Conservation (phyloP, 169 alveolate species). For the Perkinsus marinus region DNA sequence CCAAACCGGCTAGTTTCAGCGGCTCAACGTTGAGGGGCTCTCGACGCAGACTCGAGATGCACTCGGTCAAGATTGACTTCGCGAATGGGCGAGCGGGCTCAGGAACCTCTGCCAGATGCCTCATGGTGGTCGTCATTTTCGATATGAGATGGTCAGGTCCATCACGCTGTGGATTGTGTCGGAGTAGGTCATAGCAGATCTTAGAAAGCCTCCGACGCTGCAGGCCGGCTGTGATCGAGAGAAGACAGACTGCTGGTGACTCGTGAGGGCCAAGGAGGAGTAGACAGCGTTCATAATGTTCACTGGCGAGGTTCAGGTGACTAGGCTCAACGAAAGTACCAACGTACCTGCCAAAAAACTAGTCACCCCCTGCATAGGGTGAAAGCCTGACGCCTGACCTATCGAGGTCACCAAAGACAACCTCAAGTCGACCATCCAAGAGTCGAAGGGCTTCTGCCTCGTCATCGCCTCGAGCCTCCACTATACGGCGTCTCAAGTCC, state of each 20-base stretch:
- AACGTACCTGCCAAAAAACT: not conserved
- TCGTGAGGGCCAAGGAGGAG: not conserved
- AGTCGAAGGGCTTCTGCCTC: not conserved
- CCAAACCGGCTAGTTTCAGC: not conserved
- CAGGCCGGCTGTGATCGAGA: not conserved
- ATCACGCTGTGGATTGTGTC: not conserved
- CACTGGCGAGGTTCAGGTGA: not conserved
- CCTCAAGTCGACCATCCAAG: not conserved
- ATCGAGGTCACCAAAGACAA: not conserved
- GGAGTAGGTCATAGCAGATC: not conserved
- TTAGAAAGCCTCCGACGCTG: not conserved
- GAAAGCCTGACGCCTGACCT: not conserved
- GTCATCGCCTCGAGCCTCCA: not conserved
- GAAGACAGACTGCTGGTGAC: not conserved
- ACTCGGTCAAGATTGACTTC: not conserved
- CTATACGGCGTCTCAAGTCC: not conserved
- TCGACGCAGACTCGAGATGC: not conserved
- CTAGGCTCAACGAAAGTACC: not conserved
- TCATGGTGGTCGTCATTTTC: not conserved
- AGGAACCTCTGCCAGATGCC: not conserved
- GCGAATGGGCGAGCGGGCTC: not conserved
- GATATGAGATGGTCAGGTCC: not conserved
- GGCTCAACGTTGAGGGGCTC: not conserved
- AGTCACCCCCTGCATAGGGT: not conserved
- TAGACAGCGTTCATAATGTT: not conserved